Evolutionary conservation across 2,329 filamentous ascomycete genomes (phyloP).

Genomic region (Trichoderma atrobrunneum): DNA sequence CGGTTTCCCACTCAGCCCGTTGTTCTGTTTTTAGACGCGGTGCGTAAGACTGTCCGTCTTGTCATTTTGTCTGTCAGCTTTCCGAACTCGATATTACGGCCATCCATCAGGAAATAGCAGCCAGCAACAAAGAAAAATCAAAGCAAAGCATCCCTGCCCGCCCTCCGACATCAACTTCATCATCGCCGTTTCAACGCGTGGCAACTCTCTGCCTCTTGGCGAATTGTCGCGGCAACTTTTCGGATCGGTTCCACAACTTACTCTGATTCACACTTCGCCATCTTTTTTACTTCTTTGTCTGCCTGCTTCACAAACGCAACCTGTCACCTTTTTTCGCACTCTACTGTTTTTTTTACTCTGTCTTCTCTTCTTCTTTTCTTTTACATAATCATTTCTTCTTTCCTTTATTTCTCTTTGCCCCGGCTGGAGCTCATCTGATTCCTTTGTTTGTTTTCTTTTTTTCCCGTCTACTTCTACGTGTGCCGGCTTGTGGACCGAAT

Average conservation of each 20-base stretch:
- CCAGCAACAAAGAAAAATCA: background rate
- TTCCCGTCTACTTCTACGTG: background rate
- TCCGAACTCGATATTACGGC: background rate
- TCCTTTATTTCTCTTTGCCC: background rate
- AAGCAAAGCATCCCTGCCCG: background rate
- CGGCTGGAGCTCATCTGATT: background rate
- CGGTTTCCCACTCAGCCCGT: background rate
- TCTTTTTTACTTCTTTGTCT: background rate
- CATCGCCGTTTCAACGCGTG: slow-evolving; percentile 10
- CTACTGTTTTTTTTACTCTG: no score
- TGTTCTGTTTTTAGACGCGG: background rate
- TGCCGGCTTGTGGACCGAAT: background rate
- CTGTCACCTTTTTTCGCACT: background rate
- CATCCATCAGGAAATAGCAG: background rate
- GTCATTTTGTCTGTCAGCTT: background rate
- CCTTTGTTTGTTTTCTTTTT: background rate
- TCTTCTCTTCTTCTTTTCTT: background rate
- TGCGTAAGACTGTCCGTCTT: background rate
- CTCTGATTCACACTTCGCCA: slow-evolving; percentile 4
- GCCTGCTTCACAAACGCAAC: background rate
- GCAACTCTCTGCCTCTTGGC: slow-evolving; percentile 8
- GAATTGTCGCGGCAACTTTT: slow-evolving; percentile 10
- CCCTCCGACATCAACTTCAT: background rate
- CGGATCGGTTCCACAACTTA: slow-evolving; percentile 11
- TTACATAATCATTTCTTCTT: background rate